Evolutionary conservation across 805 yeast species (phyloP), one percentile per base, ranked within the genome.

Genomic region (Nakazawaea siamensis): DNA sequence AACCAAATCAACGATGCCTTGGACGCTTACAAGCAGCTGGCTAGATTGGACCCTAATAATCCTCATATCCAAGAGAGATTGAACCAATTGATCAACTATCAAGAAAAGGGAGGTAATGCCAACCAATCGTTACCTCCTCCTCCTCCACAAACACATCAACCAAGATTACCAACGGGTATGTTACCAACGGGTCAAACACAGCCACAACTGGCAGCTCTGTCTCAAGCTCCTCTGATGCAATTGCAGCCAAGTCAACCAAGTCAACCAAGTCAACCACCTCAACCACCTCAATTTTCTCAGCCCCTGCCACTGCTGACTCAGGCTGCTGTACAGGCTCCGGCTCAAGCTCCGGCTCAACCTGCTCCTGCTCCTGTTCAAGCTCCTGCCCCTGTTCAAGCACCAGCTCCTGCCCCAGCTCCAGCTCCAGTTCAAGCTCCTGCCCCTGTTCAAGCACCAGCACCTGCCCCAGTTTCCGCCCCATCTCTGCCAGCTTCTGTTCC

Each of bases 21-120:
- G 44, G 97, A 92, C 59, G 98, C 98, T 2, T 92, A 92, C 55
- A 84, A 84, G 50, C 92, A 94, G 44, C 98, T 98, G 4, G 95
- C 94, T 24, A 76, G 94, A 34, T 73, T 92, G 46, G 97, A 92
- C 53, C 97, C 97, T 27, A 82, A 76, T 43, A 90, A 92, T 54
- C 85, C 92, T 33, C 97, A 88, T 57, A 92, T 92, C 51, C 87
- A 86, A 62, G 88, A 90, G 31, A 75, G 98, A 47, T 70, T 92
- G 47, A 92, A 87, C 45, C 94, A 87, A 48, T 67, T 92, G 51
- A 74, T 78, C 36, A 75, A 76, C 51, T 75, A 75, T 56, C 80
- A 77, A 58, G 74, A 76, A 47, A 80, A 76, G 45, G 82, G 83
- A 35, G 76, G 77, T 42, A 33, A 37, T n/a, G 68, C 70, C 21